Evolutionary conservation across 1,284 basidiomycete species (phyloP).

Genomic region (Apiotrichum siamense): DNA sequence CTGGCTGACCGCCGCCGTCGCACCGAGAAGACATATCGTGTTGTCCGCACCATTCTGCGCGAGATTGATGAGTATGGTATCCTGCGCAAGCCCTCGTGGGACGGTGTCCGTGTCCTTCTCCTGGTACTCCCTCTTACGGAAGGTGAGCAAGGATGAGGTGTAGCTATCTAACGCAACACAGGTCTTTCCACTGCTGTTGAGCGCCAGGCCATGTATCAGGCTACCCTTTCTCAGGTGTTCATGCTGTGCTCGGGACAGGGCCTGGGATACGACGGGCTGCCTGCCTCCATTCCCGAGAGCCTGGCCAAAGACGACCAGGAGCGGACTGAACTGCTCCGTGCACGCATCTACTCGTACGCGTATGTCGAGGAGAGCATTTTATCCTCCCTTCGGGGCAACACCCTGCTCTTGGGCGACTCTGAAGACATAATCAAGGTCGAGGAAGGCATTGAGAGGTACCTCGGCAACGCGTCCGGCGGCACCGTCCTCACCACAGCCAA

Average conservation of each 20-base stretch:
- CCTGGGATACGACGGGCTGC: slow-evolving; percentile 52
- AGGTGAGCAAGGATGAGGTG: slow-evolving; percentile 51
- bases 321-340: slow-evolving; percentile 50
- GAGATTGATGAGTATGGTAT: slow-evolving; percentile 71
- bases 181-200: slow-evolving; percentile 55
- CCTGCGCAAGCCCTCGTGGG: slow-evolving; percentile 74
- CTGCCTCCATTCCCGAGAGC: slow-evolving; percentile 43
- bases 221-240: slow-evolving; percentile 60
- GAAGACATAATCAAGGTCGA: slow-evolving; percentile 4
- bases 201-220: slow-evolving; percentile 58
- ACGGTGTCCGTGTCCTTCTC: slow-evolving; percentile 70
- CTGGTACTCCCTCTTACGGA: slow-evolving; percentile 72
- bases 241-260: slow-evolving; percentile 60
- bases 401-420: slow-evolving; percentile 59
- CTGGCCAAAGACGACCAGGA: slow-evolving; percentile 48
- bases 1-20: slow-evolving; percentile 46
- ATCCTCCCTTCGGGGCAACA: slow-evolving; percentile 69
- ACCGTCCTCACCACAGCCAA: slow-evolving; percentile 40
- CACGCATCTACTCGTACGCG: slow-evolving; percentile 75
- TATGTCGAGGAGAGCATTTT: slow-evolving; percentile 72
- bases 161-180: slow-evolving; percentile 2
- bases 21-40: slow-evolving; percentile 51
- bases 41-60: slow-evolving; percentile 66
- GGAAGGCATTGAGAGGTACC: slow-evolving; percentile 6
- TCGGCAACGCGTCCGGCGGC: slow-evolving; percentile 1